Percentiles rank a stretch among this genome's conserved stretches.
Conservation (phyloP, 176 grass and related monocot genomes). For the Neostapfia colusana region DNA sequence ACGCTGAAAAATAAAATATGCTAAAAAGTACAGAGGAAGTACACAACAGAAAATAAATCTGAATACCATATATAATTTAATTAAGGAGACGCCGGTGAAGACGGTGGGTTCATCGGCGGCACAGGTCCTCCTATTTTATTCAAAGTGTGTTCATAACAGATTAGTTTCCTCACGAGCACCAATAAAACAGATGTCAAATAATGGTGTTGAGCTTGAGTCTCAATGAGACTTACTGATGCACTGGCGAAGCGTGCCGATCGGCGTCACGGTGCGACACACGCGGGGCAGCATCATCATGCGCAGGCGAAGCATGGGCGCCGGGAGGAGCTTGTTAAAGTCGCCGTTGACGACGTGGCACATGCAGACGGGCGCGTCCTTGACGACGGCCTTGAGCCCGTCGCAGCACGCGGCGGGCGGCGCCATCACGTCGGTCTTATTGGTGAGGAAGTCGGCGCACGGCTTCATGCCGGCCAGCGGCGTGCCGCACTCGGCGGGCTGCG, state of each 20-base stretch:
- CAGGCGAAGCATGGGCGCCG: not conserved
- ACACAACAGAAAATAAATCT: not conserved
- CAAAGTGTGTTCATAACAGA: not conserved
- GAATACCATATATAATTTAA: not conserved
- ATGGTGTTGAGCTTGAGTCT: too few species aligned
- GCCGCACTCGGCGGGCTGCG: constrained; percentile 12
- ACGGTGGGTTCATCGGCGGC: not conserved
- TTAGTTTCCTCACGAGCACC: not conserved
- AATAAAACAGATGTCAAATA: not conserved
- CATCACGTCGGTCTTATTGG: not conserved
- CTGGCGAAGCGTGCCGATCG: not conserved
- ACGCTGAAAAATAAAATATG: not conserved
- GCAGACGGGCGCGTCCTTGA: constrained; percentile 1
- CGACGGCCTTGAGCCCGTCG: not conserved
- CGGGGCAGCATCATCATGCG: not conserved
- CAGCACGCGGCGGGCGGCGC: not conserved
- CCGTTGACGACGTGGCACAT: constrained; percentile 10
- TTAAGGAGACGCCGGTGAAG: not conserved
- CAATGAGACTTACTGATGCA: not conserved
- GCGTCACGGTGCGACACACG: not conserved
- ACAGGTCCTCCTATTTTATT: not conserved
- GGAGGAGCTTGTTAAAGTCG: not conserved
- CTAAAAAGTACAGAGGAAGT: not conserved
- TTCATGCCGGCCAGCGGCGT: not conserved
- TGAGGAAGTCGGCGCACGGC: constrained; percentile 15